phyloP scores from a whole-genome alignment of 768 basidiomycete genomes.

The Austroboletus eburneus region DNA sequence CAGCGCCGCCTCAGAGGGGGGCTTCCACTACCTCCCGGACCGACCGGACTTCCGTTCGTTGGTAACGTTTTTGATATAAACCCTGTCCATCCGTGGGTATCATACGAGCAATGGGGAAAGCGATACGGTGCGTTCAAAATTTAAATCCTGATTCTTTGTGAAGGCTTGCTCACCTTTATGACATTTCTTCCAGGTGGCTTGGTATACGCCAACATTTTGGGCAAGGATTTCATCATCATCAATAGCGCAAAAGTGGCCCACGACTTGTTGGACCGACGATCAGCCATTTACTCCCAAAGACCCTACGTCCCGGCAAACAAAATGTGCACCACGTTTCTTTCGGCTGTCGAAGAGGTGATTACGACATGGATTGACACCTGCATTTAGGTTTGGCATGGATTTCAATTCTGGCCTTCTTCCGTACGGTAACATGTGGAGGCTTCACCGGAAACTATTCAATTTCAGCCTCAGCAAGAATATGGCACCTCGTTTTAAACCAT shows the following conservation, averaged over 20 bases:
- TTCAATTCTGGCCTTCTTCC: conserved; percentile 27
- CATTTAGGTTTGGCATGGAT: conserved; percentile 27
- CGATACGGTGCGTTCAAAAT: conserved; percentile 22
- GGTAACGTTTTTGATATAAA: conserved; percentile 24
- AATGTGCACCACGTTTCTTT: conserved; percentile 10
- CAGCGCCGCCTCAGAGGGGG: conserved; percentile 9
- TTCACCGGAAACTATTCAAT: conserved; percentile 28
- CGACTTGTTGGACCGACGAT: conserved; percentile 25
- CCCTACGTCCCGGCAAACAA: conserved; percentile 20
- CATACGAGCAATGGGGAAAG: conserved; percentile 33
- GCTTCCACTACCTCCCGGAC: conserved; percentile 46
- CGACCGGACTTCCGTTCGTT: conserved; percentile 39
- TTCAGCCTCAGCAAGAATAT: conserved; percentile 16
- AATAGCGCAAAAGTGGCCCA: conserved; percentile 19
- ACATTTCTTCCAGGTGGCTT: conserved; percentile 16
- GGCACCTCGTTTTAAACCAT: conserved; percentile 8
- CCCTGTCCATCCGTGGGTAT: conserved; percentile 25
- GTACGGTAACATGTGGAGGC: conserved; percentile 29
- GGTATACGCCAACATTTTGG: conserved; percentile 24
- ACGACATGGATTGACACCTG: background rate
- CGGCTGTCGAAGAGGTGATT: background rate
- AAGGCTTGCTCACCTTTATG: background rate
- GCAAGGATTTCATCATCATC: conserved; percentile 27
- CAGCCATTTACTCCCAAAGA: conserved; percentile 25
- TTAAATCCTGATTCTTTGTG: background rate